These are phyloP conservation scores for Thielaviopsis musarum DNA, from an alignment of 2,329 filamentous ascomycete species.

Conservation along the genomic window DNA sequence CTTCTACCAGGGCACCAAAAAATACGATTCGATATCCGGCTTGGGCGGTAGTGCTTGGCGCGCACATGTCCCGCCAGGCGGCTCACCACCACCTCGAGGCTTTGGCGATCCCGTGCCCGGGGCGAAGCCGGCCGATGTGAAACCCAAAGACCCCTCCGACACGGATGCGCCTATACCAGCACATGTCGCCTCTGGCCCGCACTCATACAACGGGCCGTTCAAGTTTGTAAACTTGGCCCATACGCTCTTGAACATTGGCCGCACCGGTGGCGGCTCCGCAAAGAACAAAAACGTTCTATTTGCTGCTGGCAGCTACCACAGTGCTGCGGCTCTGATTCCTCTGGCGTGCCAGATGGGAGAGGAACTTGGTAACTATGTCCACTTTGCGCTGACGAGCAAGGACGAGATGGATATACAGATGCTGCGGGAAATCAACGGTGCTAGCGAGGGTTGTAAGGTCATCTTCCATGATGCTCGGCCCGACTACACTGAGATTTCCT, in stretches of 20 bases:
- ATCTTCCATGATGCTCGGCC: slow-evolving; percentile 56
- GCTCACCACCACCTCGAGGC: neutral
- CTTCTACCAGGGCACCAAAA: slow-evolving; percentile 4
- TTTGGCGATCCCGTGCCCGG: slow-evolving; percentile 8
- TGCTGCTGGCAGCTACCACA: slow-evolving; percentile 56
- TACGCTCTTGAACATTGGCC: slow-evolving; percentile 43
- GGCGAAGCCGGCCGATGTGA: neutral
- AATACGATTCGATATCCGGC: neutral
- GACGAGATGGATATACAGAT: slow-evolving; percentile 52
- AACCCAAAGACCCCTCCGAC: neutral
- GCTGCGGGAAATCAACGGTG: slow-evolving; percentile 60
- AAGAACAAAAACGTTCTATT: slow-evolving; percentile 62
- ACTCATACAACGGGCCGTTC: slow-evolving; percentile 50
- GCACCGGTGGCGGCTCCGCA: slow-evolving; percentile 31
- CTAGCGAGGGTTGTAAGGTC: slow-evolving; percentile 54
- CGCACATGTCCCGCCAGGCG: neutral
- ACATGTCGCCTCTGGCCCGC: slow-evolving; percentile 1
- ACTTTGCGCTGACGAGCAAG: slow-evolving; percentile 64
- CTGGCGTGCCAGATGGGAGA: slow-evolving; percentile 75
- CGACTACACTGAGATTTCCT: slow-evolving; percentile 53
- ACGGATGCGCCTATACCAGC: neutral
- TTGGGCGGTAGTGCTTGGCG: neutral
- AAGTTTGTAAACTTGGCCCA: slow-evolving; percentile 47
- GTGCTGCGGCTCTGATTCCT: slow-evolving; percentile 55
- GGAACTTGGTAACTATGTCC: slow-evolving; percentile 54